These are phyloP conservation scores for Pseudocercospora cruenta DNA, from an alignment of 2,329 filamentous ascomycete genomes.

Conservation along the genomic window DNA sequence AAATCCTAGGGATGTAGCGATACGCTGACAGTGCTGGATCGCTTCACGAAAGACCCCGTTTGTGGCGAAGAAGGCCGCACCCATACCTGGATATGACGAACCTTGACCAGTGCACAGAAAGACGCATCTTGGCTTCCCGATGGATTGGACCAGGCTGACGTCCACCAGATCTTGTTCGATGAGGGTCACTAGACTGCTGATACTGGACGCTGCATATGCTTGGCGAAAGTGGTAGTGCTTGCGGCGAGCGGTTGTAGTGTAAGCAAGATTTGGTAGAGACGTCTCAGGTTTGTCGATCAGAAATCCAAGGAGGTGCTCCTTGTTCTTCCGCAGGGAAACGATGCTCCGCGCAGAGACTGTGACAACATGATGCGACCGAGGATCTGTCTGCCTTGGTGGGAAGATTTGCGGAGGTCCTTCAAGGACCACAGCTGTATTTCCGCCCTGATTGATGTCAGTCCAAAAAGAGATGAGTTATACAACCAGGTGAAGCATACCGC, in stretches of 20 bases:
- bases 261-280: background rate
- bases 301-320: background rate
- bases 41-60: background rate
- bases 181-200: background rate
- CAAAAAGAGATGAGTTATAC: background rate
- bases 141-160: background rate
- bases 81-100: background rate
- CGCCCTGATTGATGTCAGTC: background rate
- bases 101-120: background rate
- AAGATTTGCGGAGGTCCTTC: background rate
- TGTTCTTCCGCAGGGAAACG: background rate
- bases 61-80: background rate
- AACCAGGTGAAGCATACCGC: background rate
- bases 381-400: background rate
- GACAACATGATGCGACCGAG: background rate
- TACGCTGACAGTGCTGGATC: background rate
- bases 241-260: slow-evolving; percentile 2
- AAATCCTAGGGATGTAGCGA: background rate
- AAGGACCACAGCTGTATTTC: background rate
- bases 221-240: background rate
- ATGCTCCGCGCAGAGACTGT: background rate
- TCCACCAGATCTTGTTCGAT: background rate
- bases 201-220: background rate
- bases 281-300: background rate
- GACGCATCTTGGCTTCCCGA: background rate